Base-by-base conservation (phyloP, 768 basidiomycete species). In the Amanita exitialis region DNA sequence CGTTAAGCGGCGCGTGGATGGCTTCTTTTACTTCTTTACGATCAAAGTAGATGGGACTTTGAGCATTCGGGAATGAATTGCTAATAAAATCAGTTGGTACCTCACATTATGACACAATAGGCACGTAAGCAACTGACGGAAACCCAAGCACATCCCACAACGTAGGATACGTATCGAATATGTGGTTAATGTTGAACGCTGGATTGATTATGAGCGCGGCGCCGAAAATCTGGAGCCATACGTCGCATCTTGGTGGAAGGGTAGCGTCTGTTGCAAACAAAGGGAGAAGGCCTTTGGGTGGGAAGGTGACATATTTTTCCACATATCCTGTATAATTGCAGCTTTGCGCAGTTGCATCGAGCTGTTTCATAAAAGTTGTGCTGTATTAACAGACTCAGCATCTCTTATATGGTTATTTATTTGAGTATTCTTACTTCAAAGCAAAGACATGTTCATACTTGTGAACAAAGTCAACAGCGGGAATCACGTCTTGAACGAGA, bases 111-210 rank as follows among this genome's bases (percentile, higher is more conserved):
- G 32, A 2, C 32, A 23, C 23, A 27, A 16, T 2, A 16, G 8
- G 16, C 16, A 18, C 13, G 3, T 25, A 18, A 23, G 7, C 1
- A 61, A 44, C 78, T 30, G 57, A 84, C 79, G 86, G 86, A 74
- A 83, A 86, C 12, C 85, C 86, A 30, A 88, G 80, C 4, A 87
- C 84, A 54, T 88, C 86, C 85, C 83, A 88, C 9, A 83, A 66
- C 34, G 83, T 71, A 0, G 84, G 86, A 64, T 69, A 86, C 56
- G 78, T 84, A 59, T 86, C 85, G 63, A 86, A 84, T 49, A 89
- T 84, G 20, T 82, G 76, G 60, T 88, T 89, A 8, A 86, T 72
- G 56, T 89, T 73, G 67, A 89, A 90, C 0, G 82, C 85, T 0
- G 86, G 87, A 57, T 89, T 87, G 56, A 83, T 64, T 3, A 64